Evolutionary conservation across 169 alveolate genomes (phyloP), one percentile per base, ranked within the genome.

Genomic region (Plasmodium inui): DNA sequence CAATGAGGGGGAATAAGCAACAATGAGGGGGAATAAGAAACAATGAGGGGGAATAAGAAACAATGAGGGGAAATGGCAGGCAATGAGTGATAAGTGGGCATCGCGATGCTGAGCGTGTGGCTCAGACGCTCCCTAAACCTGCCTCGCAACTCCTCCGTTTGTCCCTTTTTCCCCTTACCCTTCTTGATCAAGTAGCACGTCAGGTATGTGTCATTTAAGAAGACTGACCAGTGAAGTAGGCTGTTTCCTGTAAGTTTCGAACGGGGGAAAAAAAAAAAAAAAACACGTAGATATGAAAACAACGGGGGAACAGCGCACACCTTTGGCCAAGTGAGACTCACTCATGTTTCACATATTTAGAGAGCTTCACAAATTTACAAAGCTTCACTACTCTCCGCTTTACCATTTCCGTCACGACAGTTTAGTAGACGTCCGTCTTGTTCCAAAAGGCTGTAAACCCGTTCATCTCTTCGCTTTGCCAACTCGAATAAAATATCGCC

Each of bases 171-270:
- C 30, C 34, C 71, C 71, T 88, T 78, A 88, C 94, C 44, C n/a
- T 88, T 88, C 82, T 88, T 78, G 8, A 88, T 37, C 81, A 88
- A 39, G 61, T 88, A 88, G 70, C 81, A 88, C 32, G 57, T 79
- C 50, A 88, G 46, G 50, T 88, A 88, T 4, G 71, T 34, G 50
- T 78, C 82, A 50, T 78, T 88, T 61, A 88, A 37, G 39, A 88
- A 88, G 32, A 88, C 94, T 3, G 94, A 84, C 94, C 94, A 88
- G 70, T 88, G 94, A 30, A 88, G 82, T 32, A 88, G 71, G 34
- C 80, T 88, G 19, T 88, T 88, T 32, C 94, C 94, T 88, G 50
- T n/a, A 61, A 61, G 2, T 61, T 61, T 61, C 12, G 8, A 26
- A 61, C 7, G 74, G 26, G 28, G 12, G 1, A 50, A 32, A 81